Evolutionary conservation across 768 basidiomycete species (phyloP).

Genomic region (Tephrocybe sp.): DNA sequence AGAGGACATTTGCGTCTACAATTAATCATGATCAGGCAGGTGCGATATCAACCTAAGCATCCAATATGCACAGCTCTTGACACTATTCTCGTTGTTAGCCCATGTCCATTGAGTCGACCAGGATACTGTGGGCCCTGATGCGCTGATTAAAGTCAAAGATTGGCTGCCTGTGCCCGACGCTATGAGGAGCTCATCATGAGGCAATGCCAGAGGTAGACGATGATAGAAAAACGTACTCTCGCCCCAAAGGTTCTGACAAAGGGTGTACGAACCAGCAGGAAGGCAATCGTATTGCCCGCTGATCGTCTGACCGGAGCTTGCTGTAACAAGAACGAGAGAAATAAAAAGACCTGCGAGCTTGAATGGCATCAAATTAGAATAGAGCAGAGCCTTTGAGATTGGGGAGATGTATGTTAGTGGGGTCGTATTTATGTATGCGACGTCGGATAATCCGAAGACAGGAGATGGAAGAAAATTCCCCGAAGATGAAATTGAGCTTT

Average conservation of each 20-base stretch:
- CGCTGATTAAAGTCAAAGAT: slow-evolving; percentile 42
- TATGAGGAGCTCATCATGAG: slow-evolving; percentile 12
- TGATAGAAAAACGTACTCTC: slow-evolving; percentile 26
- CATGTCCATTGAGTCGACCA: slow-evolving; percentile 58
- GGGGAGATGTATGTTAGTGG: too few species aligned
- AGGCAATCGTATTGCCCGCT: slow-evolving; percentile 43
- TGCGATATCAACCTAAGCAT: not conserved
- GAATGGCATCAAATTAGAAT: too few species aligned
- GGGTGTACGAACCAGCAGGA: slow-evolving; percentile 44
- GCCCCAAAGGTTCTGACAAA: slow-evolving; percentile 64
- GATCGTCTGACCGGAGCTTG: slow-evolving; percentile 34
- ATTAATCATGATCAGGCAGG: not conserved
- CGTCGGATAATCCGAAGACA: too few species aligned
- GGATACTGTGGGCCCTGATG: slow-evolving; percentile 39
- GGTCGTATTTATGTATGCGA: too few species aligned
- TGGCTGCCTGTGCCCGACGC: slow-evolving; percentile 49
- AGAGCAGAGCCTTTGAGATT: too few species aligned
- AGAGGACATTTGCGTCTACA: slow-evolving; percentile 52
- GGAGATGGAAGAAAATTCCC: too few species aligned
- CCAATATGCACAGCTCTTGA: slow-evolving; percentile 50
- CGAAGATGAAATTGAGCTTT: too few species aligned
- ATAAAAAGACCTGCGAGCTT: too few species aligned
- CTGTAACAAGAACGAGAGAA: not conserved
- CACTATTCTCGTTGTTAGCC: slow-evolving; percentile 47
- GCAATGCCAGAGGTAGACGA: not conserved